Evolutionary conservation across 2,329 filamentous ascomycete genomes (phyloP), one percentile per base, ranked within the genome.

Genomic region (Diplodia scrobiculata): DNA sequence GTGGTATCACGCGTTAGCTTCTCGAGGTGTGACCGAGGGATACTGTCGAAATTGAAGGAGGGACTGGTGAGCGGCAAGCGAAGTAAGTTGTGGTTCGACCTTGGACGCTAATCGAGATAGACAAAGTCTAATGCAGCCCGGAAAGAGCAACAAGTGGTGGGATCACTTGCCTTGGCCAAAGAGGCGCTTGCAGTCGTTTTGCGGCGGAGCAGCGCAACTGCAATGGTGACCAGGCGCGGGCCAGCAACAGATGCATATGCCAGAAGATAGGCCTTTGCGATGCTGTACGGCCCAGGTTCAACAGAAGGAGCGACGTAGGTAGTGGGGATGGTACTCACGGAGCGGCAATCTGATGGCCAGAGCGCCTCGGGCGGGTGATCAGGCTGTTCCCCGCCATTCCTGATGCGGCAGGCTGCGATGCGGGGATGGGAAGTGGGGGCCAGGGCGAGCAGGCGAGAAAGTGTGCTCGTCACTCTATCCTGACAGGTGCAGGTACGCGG

Each of bases 191-290:
- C 25, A 34, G 41, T 34, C 50, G 63, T n/a, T 17, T 25, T 59
- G 53, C 38, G 58, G 21, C 67, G 66, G 21, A 67, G n/a, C 17
- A 66, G 54, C 6, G 62, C 62, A n/a, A 71, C 19, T 6, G 68
- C 25, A 17, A 70, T 21, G 58, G 73, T 73, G 64, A 84, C 68
- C 13, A 84, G 66, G 68, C 77, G 80, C 7, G 83, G 83, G 25
- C 77, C 77, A 11, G 81, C 78, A 51, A 76, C 78, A 36, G 81
- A 82, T 41, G 83, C 68, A 73, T 83, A 71, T 29, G 63, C 70
- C 19, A 71, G 65, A 25, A 69, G 14, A 25, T 68, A 71, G 45
- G 70, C 70, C 54, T 58, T 59, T 7, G 65, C 34, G 27, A 68
- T 27, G 14, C 69, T 71, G 50, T n/a, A 38, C 29, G 6, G 54